phyloP scores from a whole-genome alignment of 805 yeast genomes.

The Alloascoidea hylecoeti region DNA sequence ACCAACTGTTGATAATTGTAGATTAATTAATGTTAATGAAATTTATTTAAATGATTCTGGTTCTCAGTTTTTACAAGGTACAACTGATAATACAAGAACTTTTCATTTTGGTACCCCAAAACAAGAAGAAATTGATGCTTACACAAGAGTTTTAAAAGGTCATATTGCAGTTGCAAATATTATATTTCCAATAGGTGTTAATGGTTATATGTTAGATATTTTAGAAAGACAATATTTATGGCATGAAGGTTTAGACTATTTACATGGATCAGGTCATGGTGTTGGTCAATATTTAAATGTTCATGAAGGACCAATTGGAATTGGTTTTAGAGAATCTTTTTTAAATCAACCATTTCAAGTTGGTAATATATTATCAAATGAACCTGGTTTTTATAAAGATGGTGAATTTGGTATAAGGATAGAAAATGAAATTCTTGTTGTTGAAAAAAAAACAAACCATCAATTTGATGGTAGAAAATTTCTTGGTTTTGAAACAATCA shows the following conservation, averaged over 20 bases:
- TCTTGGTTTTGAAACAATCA: constrained; percentile 68
- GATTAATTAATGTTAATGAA: constrained; percentile 49
- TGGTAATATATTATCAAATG: constrained; percentile 78
- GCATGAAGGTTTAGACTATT: constrained; percentile 72
- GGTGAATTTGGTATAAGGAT: constrained; percentile 85
- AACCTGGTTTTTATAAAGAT: constrained; percentile 88
- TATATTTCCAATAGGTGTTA: constrained; percentile 61
- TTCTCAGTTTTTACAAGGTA: constrained; percentile 84
- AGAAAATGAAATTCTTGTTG: constrained; percentile 66
- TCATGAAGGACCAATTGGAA: constrained; percentile 89
- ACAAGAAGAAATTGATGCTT: constrained; percentile 44
- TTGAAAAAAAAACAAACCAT: constrained; percentile 21
- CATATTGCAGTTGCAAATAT: constrained; percentile 76
- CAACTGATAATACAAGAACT: constrained; percentile 93
- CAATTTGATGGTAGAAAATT: constrained; percentile 43
- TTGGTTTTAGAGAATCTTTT: constrained; percentile 39
- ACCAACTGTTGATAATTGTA: constrained; percentile 39
- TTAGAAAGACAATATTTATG: constrained; percentile 76
- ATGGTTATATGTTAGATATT: constrained; percentile 66
- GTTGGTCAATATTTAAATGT: constrained; percentile 87
- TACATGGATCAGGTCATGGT: constrained; percentile 97
- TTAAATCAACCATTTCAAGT: constrained; percentile 34
- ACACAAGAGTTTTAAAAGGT: constrained; percentile 83
- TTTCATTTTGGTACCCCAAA: constrained; percentile 50
- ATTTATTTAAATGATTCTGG: constrained; percentile 82